Base-by-base conservation (phyloP, 2,329 filamentous ascomycete genomes). In the Aureobasidium lini region DNA sequence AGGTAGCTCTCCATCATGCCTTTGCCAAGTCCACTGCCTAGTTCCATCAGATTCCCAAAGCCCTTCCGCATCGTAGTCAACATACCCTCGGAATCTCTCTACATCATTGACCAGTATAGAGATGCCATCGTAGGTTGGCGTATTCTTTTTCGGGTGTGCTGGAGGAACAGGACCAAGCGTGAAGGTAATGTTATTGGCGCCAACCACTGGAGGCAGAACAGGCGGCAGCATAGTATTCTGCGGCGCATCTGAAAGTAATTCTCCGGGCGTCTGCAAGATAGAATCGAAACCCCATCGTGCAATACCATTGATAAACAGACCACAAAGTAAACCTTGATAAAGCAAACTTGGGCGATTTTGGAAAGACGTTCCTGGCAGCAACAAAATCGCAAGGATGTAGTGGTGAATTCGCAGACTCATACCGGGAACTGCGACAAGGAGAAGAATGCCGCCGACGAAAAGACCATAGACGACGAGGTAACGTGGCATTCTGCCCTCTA, bases 241-340 rank as follows among this genome's bases (percentile, higher is more conserved):
- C n/a, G 73, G 74, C 0, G 72, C 73, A 44, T 79, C 76, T 34
- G 75, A 85, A 57, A 85, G 84, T 28, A 99, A 75, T 0, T 85
- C 84, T 0, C 74, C 80, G 0, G 89, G 84, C 0, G 94, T 97
- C 73, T 99, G 87, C 15, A 99, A 81, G 48, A 99, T 84, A 1
- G 88, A 82, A 62, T 90, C 92, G 71, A 95, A 99, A 0, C 92
- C 92, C 94, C 94, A 97, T 44, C 93, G 83, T 4, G 92, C 93
- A 61, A 95, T 85, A 56, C 94, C 93, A 70, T 96, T 96, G 75
- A 96, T 86, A 72, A 96, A 97, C 0, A 97, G 81, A 0, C 94
- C 94, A 7, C 97, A 77, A 0, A 99, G 79, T 1, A 99, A 77
- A 10, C 94, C 94, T 72, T 97, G 93, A 68, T 94, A 97, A 2